A percentile compares a stretch with the other conserved stretches of the same genome.
Evolutionary conservation across 2,329 filamentous ascomycete genomes (phyloP).

Genomic region (Beauveria pseudobassiana): DNA sequence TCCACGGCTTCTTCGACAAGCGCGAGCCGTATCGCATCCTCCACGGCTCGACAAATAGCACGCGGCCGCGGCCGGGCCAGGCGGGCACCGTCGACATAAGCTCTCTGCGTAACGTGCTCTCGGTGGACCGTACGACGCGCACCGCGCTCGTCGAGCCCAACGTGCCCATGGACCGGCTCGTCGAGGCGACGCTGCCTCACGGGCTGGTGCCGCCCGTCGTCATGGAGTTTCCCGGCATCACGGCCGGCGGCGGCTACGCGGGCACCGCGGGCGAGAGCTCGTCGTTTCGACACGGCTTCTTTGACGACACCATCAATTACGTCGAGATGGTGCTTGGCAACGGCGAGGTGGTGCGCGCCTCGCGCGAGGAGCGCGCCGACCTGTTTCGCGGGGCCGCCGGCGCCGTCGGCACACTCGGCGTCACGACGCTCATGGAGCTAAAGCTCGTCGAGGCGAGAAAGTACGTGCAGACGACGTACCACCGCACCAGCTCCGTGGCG

Average conservation of each 20-base stretch:
- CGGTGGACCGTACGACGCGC: conserved; percentile 46
- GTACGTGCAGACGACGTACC: conserved; percentile 58
- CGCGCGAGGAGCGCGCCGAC: conserved; percentile 36
- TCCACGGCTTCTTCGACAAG: conserved; percentile 40
- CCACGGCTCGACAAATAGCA: conserved; percentile 73
- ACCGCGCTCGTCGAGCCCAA: conserved; percentile 68
- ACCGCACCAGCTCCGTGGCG: conserved; percentile 40
- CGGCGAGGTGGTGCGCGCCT: conserved; percentile 53
- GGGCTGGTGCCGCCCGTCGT: conserved; percentile 64
- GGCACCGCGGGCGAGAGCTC: conserved; percentile 65
- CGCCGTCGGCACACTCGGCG: conserved; percentile 59
- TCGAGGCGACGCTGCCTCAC: conserved; percentile 56
- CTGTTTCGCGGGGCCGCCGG: conserved; percentile 60
- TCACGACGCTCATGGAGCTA: conserved; percentile 61
- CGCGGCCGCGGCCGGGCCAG: conserved; percentile 39
- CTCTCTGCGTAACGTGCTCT: conserved; percentile 54
- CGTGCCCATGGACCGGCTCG: conserved; percentile 65
- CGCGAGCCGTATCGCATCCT: conserved; percentile 62
- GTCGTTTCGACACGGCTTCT: conserved; percentile 64
- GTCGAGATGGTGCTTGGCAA: conserved; percentile 65
- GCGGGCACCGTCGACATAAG: conserved; percentile 53
- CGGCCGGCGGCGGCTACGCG: conserved; percentile 62
- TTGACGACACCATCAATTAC: conserved; percentile 54
- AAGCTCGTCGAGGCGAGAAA: conserved; percentile 50
- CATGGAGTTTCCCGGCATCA: conserved; percentile 73